Percentiles rank a stretch among this genome's conserved stretches.
phyloP scores from a whole-genome alignment of 768 basidiomycete genomes.

The Myochromella boudieri region DNA sequence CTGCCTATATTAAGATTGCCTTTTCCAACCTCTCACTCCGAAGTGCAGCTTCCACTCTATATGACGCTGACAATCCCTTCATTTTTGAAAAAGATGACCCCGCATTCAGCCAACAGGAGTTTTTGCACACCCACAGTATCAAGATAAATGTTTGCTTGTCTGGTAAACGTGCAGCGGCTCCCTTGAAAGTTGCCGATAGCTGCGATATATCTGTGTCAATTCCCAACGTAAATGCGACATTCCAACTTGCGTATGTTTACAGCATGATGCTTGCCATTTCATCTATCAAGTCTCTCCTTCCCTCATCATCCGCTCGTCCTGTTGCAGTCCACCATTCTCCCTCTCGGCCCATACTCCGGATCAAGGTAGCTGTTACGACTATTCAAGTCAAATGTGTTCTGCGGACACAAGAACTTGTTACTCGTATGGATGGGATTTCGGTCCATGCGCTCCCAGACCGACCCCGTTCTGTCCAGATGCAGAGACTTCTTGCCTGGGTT shows the following conservation, averaged over 20 bases:
- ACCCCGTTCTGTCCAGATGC: constrained; percentile 34
- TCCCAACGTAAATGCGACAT: constrained; percentile 48
- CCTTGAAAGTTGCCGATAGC: constrained; percentile 31
- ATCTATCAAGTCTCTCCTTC: constrained; percentile 43
- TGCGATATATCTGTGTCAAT: constrained; percentile 50
- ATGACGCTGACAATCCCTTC: constrained; percentile 66
- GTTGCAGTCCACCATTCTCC: constrained; percentile 2
- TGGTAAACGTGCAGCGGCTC: constrained; percentile 20
- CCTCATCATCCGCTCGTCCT: constrained; percentile 16
- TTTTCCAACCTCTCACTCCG: constrained; percentile 53
- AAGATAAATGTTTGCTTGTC: constrained; percentile 27
- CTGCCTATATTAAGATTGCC: constrained; percentile 42
- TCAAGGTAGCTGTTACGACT: constrained; percentile 35
- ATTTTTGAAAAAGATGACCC: constrained; percentile 55
- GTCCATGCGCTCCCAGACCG: constrained; percentile 22
- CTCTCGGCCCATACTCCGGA: constrained; percentile 22
- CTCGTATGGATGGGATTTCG: constrained; percentile 41
- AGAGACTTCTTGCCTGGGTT: constrained; percentile 56
- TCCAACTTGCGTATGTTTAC: constrained; percentile 71
- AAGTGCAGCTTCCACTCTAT: constrained; percentile 63
- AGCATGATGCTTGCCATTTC: constrained; percentile 62
- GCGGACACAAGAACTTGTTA: constrained; percentile 46
- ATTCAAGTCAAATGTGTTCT: constrained; percentile 50
- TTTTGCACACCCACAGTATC: constrained; percentile 38
- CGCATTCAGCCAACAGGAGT: constrained; percentile 39